Evolutionary conservation across 2,329 filamentous ascomycete species (phyloP), one percentile per base, ranked within the genome.

Genomic region (Didymella glomerata): DNA sequence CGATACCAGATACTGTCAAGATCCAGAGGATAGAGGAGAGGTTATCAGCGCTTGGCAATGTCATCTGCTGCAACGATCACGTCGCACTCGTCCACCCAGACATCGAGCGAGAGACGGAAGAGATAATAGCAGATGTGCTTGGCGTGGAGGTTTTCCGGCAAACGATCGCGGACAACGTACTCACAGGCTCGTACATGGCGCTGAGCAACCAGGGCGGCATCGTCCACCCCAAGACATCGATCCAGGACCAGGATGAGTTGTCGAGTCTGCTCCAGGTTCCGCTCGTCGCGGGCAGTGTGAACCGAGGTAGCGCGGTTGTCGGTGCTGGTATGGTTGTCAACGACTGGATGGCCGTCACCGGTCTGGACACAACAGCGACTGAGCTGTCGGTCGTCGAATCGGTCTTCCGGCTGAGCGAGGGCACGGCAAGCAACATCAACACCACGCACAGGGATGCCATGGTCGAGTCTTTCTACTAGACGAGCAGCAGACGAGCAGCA

Each of bases 1-100:
- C 90, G 58, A 88, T 99, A 67, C 95, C 95, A 38, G 94, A 98
- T 77, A 82, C 83, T 59, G 91, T 99, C 66, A 93, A 93, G 81
- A 96, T 99, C 74, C 93, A 97, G 82, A 89, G 95, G 68, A 97
- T 99, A 82, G 95, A 99, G 83, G 95, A 99, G 84, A 88, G 95
- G 41, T 85, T 99, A 64, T 97, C 93, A 18, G 95, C 95, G 4
- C 87, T 99, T 25, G 95, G 95, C 62, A 99, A 99, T 77, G 95
- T 98, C 63, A 97, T 99, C 74, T 96, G 93, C 73, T 88, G 88
- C 73, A 98, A 98, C 80, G 95, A 99, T 80, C 93, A 97, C 80
- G 95, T 98, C 68, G 95, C 95, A 51, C 88, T 99, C 44, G 89
- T 98, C 62, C 95, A 99, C 78, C 95, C 95, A 11, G 95, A 99